Evolutionary conservation across 805 yeast species (phyloP), one percentile per base, ranked within the genome.

Genomic region (Kurtzmaniella fragi): DNA sequence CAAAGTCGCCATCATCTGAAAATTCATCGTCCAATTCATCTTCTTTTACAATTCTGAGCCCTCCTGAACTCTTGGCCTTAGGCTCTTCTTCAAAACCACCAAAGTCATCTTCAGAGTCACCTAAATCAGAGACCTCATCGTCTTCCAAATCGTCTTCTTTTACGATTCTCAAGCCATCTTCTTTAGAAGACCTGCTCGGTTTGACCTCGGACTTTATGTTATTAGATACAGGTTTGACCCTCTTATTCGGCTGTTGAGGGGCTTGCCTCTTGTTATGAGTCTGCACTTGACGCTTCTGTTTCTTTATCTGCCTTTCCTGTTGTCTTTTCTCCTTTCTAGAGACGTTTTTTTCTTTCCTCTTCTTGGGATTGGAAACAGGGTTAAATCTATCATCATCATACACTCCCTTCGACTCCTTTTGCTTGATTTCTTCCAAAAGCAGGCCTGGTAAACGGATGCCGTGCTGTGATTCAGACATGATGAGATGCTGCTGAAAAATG

Each of bases 381-480:
- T 45, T 40, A 34, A 50, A 47, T 26, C 44, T 60, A 41, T 62
- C 67, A 42, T 69, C 72, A 28, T 67, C 62, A 31, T 63, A 65
- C 25, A 65, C 75, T 15, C 75, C 75, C 17, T 52, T 56, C n/a
- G 62, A 70, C 54, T 73, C 63, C 29, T 56, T 62, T 16, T 45
- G 39, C 28, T 60, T 50, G 39, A 79, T 63, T 54, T 76, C 77
- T 45, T 80, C 82, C 34, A 79, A 52, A 13, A 78, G 53, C 28
- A 58, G 49, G 2, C 80, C 81, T 1, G 84, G 84, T 16, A 79
- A 59, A 42, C 78, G 65, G 38, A 77, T 78, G n/a, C 67, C 73
- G 45, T 73, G 77, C 17, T 39, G 37, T 17, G 25, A 20, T 5
- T 20, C 25, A 20, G 38, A 28, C 38, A 34, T 29, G 27, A n/a